phyloP scores from a whole-genome alignment of 495 filamentous ascomycete species.

The Emericellopsis terricola region DNA sequence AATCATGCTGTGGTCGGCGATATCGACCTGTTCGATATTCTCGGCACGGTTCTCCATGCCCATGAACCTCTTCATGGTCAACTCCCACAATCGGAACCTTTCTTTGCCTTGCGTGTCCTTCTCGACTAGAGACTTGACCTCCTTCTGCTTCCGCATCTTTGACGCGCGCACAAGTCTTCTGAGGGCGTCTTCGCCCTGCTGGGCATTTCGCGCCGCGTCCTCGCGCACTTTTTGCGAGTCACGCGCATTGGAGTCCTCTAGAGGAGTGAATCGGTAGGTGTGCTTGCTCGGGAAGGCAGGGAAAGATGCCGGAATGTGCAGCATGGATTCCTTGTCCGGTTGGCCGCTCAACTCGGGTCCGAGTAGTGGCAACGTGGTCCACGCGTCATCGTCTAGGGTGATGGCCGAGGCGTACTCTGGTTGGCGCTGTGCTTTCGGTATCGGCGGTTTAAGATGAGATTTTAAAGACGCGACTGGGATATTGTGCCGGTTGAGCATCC shows the following conservation, averaged over 20 bases:
- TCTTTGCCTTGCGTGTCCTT: conserved; percentile 13
- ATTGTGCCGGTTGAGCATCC: conserved; percentile 15
- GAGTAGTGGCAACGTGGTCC: conserved; percentile 17
- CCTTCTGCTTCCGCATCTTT: conserved; percentile 29
- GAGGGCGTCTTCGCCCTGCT: conserved; percentile 26
- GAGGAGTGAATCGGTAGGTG: conserved; percentile 26
- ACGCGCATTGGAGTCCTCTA: conserved; percentile 11
- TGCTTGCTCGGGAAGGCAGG: conserved; percentile 25
- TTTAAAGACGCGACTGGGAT: conserved; percentile 15
- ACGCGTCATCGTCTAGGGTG: conserved; percentile 11
- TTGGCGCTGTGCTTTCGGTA: conserved; percentile 12
- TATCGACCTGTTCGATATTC: conserved; percentile 15
- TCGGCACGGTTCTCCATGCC: conserved; percentile 36
- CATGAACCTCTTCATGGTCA: conserved; percentile 20
- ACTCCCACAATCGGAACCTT: conserved; percentile 23
- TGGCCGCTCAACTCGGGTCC: conserved; percentile 22
- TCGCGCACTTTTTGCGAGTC: conserved; percentile 21
- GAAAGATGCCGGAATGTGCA: conserved; percentile 23
- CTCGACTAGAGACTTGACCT: conserved; percentile 21
- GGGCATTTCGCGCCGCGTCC: conserved; percentile 23
- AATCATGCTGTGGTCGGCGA: conserved; percentile 30
- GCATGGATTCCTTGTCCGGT: conserved; percentile 19
- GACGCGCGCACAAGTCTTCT: conserved; percentile 24
- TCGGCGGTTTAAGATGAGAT: conserved; percentile 20
- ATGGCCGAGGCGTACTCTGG: conserved; percentile 14